phyloP scores from a whole-genome alignment of 345 rosid genomes.

The Alliaria petiolata region DNA sequence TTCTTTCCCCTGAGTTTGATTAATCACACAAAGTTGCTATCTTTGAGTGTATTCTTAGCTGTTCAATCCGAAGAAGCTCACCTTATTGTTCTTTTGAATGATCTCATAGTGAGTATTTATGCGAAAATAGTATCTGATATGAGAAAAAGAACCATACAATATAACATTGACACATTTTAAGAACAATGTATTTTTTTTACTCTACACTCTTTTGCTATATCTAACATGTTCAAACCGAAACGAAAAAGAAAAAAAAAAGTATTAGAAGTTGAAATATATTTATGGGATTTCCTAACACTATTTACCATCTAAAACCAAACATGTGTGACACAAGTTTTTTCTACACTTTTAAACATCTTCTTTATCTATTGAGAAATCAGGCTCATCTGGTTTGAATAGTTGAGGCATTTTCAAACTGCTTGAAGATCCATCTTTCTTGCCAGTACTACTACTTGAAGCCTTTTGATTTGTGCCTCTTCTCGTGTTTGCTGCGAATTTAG shows the following conservation, averaged over 20 bases:
- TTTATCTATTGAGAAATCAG: constrained; percentile 51
- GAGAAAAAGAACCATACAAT: neutral
- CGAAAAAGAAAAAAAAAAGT: neutral
- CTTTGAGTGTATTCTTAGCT: neutral
- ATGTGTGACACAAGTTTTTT: neutral
- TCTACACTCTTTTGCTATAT: constrained; percentile 18
- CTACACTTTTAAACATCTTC: constrained; percentile 30
- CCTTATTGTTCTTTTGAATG: neutral
- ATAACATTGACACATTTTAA: constrained; percentile 10
- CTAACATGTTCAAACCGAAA: constrained; percentile 8
- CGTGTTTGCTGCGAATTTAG: constrained; percentile 64
- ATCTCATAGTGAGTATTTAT: neutral
- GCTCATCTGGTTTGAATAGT: constrained; percentile 76
- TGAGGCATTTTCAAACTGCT: constrained; percentile 67
- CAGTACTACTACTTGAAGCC: constrained; percentile 28
- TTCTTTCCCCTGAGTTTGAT: neutral
- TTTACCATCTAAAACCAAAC: constrained; percentile 20
- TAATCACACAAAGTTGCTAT: no score
- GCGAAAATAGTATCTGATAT: neutral
- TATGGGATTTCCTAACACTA: constrained; percentile 18
- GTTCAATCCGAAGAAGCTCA: no score
- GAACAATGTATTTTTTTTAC: no score
- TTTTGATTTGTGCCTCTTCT: constrained; percentile 47
- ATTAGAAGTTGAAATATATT: neutral
- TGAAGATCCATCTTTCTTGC: constrained; percentile 39